Percentiles rank a stretch among this genome's conserved stretches.
These are phyloP conservation scores for Rhizophlyctis rosea DNA, from an alignment of 192 early-diverging fungal species.

Conservation along the genomic window DNA sequence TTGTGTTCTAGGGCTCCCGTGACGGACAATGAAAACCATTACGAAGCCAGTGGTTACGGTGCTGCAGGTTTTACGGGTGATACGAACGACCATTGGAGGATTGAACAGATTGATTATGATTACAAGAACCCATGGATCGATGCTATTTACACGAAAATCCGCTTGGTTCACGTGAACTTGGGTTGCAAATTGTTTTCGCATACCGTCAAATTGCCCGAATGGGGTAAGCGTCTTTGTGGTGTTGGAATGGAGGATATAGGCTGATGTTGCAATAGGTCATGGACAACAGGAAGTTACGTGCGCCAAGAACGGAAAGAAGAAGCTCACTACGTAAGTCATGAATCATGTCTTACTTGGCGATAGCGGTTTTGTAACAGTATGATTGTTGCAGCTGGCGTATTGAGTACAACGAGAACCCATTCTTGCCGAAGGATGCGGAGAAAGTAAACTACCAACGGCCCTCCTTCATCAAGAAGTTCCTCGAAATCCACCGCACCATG, in stretches of 20 bases:
- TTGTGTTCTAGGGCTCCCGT: slow-evolving; percentile 28
- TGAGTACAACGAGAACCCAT: slow-evolving; percentile 35
- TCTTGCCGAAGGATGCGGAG: slow-evolving; percentile 32
- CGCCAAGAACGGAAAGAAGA: slow-evolving; percentile 60
- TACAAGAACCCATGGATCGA: slow-evolving; percentile 54
- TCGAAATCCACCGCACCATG: slow-evolving; percentile 51
- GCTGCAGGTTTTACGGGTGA: slow-evolving; percentile 70
- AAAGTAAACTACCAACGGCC: slow-evolving; percentile 42
- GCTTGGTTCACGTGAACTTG: slow-evolving; percentile 73
- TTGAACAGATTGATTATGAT: slow-evolving; percentile 70
- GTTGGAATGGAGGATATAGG: background rate
- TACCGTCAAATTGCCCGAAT: slow-evolving; percentile 70
- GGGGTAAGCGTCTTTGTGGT: slow-evolving; percentile 50
- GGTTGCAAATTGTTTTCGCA: slow-evolving; percentile 80
- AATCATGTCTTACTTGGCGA: no score
- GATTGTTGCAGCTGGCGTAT: slow-evolving; percentile 45
- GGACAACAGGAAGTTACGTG: slow-evolving; percentile 89
- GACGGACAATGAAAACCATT: slow-evolving; percentile 42
- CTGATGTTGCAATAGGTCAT: slow-evolving; percentile 36
- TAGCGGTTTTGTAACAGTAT: no score
- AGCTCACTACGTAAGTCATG: background rate
- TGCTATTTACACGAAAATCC: slow-evolving; percentile 56
- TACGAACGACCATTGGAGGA: slow-evolving; percentile 87
- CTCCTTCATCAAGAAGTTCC: slow-evolving; percentile 45
- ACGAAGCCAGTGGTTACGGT: slow-evolving; percentile 54